Evolutionary conservation across 1,139 yeast genomes (phyloP), one percentile per base, ranked within the genome.

Genomic region (Kluyveromyces marxianus): DNA sequence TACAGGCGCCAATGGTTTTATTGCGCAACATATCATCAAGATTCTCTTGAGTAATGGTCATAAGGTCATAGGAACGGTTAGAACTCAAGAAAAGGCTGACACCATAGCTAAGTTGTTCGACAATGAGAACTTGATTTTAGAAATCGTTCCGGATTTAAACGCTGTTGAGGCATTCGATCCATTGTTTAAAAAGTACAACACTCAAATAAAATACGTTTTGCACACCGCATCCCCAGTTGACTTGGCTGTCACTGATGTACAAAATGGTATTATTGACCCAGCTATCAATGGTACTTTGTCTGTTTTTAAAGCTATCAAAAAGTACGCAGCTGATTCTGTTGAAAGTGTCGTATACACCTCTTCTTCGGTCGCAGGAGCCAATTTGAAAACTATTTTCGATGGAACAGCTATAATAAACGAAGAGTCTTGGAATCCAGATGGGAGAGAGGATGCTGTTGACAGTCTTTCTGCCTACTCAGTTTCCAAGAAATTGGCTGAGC

Each of bases 401-500:
- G 36, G 38, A 29, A 41, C 34, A 7, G 37, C 25, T 4, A 45
- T 38, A 4, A 50, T 53, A 26, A 60, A 53, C 24, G 77, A 72
- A 52, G 53, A 60, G 3, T 50, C 62, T 5, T 74, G 77, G 76
- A 70, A 70, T 50, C 62, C 62, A 37, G 65, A 69, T 37, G 58
- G 67, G 14, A 61, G 67, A 59, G 69, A 68, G 30, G 41, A 59
- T 57, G 48, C 68, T 68, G 41, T 57, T 44, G 56, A 63, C 45
- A 62, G 66, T 4, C 45, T 51, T 7, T 46, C 48, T 29, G 81
- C 75, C 5, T 78, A 77, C 61, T 50, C 63, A 50, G 79, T 73
- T 0, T 75, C 82, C 5, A 78, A 78, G 59, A 73, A 68, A 31
- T 68, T 69, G 47, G 78, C 81, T 24, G 83, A 77, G 56, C 59